A percentile compares a stretch with the other conserved stretches of the same genome.
phyloP scores from a whole-genome alignment of 2,329 filamentous ascomycete genomes.

The Sporothrix curviconia region DNA sequence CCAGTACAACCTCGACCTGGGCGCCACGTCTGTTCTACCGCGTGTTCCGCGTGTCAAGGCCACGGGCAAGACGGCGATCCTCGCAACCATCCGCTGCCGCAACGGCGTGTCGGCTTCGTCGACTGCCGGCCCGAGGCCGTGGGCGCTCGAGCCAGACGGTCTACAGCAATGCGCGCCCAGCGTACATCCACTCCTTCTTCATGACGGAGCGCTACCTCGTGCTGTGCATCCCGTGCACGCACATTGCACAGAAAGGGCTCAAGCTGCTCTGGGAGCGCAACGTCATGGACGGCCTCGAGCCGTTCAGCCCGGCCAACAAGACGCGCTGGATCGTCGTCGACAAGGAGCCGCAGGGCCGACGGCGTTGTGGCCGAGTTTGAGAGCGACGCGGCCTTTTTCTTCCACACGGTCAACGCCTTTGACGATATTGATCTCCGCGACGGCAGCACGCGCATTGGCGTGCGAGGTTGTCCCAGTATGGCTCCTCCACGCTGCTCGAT shows the following conservation, averaged over 20 bases:
- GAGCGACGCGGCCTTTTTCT: conserved; percentile 65
- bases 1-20: conserved; percentile 73
- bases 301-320: conserved; percentile 50
- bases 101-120: conserved; percentile 25
- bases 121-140: background rate
- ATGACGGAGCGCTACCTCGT: conserved; percentile 65
- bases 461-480: conserved; percentile 61
- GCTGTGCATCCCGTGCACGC: conserved; percentile 64
- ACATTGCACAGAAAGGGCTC: conserved; percentile 51
- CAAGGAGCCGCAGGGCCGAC: conserved; percentile 43
- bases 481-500: conserved; percentile 58
- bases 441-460: conserved; percentile 48
- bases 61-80: conserved; percentile 60
- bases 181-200: conserved; percentile 81
- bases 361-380: conserved; percentile 63
- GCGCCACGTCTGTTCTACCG: conserved; percentile 53
- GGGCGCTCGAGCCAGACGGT: background rate
- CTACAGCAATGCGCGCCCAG: conserved; percentile 33
- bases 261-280: conserved; percentile 60
- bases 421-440: conserved; percentile 46
- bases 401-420: conserved; percentile 73
- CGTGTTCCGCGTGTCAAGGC: conserved; percentile 57
- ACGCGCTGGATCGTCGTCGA: conserved; percentile 72
- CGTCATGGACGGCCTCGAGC: conserved; percentile 59
- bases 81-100: conserved; percentile 44